A percentile compares a stretch with the other conserved stretches of the same genome.
These are phyloP conservation scores for Aspergillus jensenii DNA, from an alignment of 2,329 filamentous ascomycete species.

Conservation along the genomic window DNA sequence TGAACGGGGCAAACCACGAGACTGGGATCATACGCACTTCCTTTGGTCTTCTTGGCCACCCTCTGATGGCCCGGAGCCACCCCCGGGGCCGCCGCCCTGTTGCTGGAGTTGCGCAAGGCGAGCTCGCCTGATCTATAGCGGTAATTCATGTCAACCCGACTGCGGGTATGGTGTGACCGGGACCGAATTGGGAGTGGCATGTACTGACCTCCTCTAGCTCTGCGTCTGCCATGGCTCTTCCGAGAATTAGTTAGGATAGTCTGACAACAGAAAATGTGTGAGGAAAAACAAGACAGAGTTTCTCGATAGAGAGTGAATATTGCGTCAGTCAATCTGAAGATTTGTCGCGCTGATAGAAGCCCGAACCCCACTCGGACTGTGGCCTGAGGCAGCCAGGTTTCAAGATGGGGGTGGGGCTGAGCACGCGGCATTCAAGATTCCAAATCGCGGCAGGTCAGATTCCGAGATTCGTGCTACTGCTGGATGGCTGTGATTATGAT, in stretches of 20 bases:
- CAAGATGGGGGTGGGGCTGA: conserved; percentile 12
- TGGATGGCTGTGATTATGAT: neutral
- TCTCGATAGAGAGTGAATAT: neutral
- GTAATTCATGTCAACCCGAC: conserved; percentile 8
- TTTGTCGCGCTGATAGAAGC: conserved; percentile 11
- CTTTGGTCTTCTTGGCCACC: conserved; percentile 63
- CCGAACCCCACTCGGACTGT: conserved; percentile 17
- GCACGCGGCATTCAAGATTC: neutral
- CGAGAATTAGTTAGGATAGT: neutral
- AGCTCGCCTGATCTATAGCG: conserved; percentile 76
- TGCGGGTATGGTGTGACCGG: neutral
- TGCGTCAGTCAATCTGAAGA: neutral
- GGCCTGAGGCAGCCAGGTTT: conserved; percentile 21
- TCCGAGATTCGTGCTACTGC: too few relatives aligned
- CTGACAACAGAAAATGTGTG: neutral
- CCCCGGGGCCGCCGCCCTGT: conserved; percentile 52
- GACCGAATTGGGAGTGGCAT: too few relatives aligned
- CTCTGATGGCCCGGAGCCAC: conserved; percentile 49
- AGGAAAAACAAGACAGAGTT: neutral
- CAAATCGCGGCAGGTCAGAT: neutral
- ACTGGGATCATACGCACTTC: conserved; percentile 50
- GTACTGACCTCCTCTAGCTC: conserved; percentile 61
- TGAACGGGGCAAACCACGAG: neutral
- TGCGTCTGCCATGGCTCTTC: conserved; percentile 58
- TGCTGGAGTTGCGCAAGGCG: conserved; percentile 91